Base-by-base conservation (phyloP, 2,329 filamentous ascomycete genomes). In the Aspergillus clavatus region DNA sequence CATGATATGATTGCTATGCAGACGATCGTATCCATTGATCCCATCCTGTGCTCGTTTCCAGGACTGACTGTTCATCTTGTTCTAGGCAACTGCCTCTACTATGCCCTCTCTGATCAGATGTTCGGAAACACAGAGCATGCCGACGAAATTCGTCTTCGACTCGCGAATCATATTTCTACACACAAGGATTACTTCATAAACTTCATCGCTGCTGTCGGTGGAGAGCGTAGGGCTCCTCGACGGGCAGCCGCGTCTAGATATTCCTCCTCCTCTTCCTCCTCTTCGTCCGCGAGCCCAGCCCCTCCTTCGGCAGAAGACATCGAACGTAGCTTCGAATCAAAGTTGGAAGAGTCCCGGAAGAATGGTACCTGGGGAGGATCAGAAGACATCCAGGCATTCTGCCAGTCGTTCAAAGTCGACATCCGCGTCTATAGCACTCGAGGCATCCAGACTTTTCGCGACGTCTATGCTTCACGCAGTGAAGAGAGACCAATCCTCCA, bases 61-160 rank as follows among this genome's bases (percentile, higher is more conserved):
- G 51, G 38, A 53, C 51, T 62, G 48, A 63, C 57, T 52, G 48
- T 51, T 47, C 42, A 16, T 38, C 38, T 27, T n/a, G n/a, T 3
- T 54, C 14, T 46, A 85, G 83, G 82, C 55, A 85, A 85, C 69
- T 86, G 83, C 65, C 75, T 86, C 28, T 86, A 85, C 70, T 80
- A 82, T 64, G 81, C 81, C 50, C 72, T 85, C 29, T 82, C 80
- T 52, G 81, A 85, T 61, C 81, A 86, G 70, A 65, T 86, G 42
- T 83, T 80, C 60, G 82, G 81, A 51, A 67, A 77, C 58, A 77
- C 82, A 57, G 69, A 73, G 47, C 71, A 76, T 51, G 78, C 82
- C 58, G 62, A 69, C 43, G 71, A 78, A 54, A 81, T 87, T 56
- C 81, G 83, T 40, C 68, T 71, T 39, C 68, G 66, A 37, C 74